These are phyloP conservation scores for Irpex sp. DNA, from an alignment of 1,284 basidiomycete species.

Conservation along the genomic window DNA sequence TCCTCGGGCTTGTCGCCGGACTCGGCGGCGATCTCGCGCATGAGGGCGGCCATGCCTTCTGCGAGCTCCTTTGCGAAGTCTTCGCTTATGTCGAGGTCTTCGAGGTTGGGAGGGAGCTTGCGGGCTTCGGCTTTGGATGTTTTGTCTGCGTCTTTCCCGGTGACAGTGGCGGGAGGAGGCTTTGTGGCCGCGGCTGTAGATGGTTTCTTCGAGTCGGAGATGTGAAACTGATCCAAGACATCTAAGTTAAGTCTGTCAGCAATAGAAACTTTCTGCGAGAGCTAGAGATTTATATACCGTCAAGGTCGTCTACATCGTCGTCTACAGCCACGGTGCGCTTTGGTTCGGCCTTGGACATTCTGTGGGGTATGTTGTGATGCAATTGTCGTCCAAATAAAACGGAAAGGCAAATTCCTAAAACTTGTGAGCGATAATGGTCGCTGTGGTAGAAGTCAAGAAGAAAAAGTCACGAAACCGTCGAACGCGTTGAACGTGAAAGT, in stretches of 20 bases:
- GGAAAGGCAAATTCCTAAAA: no score
- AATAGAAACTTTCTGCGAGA: not conserved
- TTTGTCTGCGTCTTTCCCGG: slow-evolving; percentile 15
- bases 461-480: not conserved
- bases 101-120: slow-evolving; percentile 25
- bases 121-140: not conserved
- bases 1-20: slow-evolving; percentile 21
- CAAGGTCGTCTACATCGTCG: slow-evolving; percentile 74
- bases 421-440: not conserved
- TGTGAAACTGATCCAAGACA: slow-evolving; percentile 50
- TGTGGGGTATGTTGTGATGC: not conserved
- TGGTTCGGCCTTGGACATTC: not conserved
- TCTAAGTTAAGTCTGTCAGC: slow-evolving; percentile 31
- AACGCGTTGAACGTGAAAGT: not conserved
- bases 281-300: slow-evolving; percentile 42
- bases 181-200: slow-evolving; percentile 21
- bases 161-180: slow-evolving; percentile 11
- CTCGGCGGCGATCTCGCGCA: slow-evolving; percentile 59
- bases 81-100: slow-evolving; percentile 34
- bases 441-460: not conserved
- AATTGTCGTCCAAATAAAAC: not conserved
- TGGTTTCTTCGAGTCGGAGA: slow-evolving; percentile 22
- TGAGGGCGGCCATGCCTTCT: slow-evolving; percentile 82
- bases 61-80: slow-evolving; percentile 75
- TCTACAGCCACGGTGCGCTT: slow-evolving; percentile 32